Percentiles rank a stretch among this genome's conserved stretches.
These are phyloP conservation scores for Phytophthora pseudosyringae DNA, from an alignment of 352 stramenopile genomes.

Conservation along the genomic window DNA sequence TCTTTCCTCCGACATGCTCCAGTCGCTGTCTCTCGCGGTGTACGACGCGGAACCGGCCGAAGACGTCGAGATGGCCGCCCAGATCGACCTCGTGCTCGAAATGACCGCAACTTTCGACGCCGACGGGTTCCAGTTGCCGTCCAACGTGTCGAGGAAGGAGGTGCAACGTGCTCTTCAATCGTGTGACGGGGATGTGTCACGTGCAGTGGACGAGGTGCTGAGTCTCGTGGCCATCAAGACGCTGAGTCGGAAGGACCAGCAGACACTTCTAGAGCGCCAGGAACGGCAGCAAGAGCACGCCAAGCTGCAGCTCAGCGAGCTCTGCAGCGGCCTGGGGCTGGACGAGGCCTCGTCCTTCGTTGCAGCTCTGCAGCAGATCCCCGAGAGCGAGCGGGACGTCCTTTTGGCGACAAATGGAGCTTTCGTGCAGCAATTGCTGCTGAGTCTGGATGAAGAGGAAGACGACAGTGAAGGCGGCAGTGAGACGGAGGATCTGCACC, in stretches of 20 bases:
- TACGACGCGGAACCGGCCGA: conserved; percentile 8
- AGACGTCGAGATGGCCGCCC: conserved; percentile 4
- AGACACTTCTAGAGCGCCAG: conserved; percentile 20
- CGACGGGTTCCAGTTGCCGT: conserved; percentile 48
- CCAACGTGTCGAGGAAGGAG: conserved; percentile 44
- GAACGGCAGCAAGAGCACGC: conserved; percentile 14
- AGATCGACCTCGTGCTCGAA: conserved; percentile 61
- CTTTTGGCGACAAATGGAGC: conserved; percentile 55
- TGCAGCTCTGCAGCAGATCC: conserved; percentile 47
- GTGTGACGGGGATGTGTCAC: conserved; percentile 50
- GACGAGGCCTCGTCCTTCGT: conserved; percentile 61
- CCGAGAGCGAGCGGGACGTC: conserved; percentile 47
- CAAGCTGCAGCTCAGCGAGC: conserved; percentile 58
- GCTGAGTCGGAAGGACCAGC: conserved; percentile 49
- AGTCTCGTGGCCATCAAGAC: conserved; percentile 58
- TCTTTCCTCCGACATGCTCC: conserved; percentile 24
- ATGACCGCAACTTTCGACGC: conserved; percentile 50
- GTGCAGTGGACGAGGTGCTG: conserved; percentile 67
- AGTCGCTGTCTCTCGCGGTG: conserved; percentile 2
- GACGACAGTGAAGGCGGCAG: conserved; percentile 32
- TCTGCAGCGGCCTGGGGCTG: conserved; percentile 64
- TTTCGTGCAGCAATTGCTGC: conserved; percentile 71
- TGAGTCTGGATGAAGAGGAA: conserved; percentile 63
- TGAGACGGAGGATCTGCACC: conserved; percentile 49
- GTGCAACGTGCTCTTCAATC: conserved; percentile 40